These are phyloP conservation scores for Tuber aestivum DNA, from an alignment of 495 filamentous ascomycete genomes.

Conservation along the genomic window DNA sequence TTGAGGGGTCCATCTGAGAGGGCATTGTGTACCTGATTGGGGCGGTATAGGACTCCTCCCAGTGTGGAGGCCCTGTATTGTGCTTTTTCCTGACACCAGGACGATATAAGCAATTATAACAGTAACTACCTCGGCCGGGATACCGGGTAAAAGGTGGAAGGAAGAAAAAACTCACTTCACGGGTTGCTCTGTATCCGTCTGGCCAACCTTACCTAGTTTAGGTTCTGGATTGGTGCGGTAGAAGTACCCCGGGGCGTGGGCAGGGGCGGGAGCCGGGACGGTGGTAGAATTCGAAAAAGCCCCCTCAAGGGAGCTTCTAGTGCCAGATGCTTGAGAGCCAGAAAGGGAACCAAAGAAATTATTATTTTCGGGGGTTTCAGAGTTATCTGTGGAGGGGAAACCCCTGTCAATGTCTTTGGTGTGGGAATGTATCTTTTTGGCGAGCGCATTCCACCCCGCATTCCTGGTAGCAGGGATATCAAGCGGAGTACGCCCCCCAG, in stretches of 20 bases:
- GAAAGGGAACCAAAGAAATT: background rate
- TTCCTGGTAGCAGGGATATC: background rate
- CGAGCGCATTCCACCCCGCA: background rate
- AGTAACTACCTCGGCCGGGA: background rate
- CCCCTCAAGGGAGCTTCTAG: background rate
- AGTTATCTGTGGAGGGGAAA: background rate
- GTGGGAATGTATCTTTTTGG: background rate
- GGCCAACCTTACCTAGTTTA: rapidly evolving
- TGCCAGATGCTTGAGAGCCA: background rate
- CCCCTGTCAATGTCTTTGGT: background rate
- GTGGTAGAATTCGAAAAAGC: background rate
- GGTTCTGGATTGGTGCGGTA: background rate
- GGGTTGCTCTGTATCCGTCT: background rate
- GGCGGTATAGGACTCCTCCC: too few relatives aligned
- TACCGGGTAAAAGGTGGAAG: background rate
- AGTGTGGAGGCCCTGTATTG: too few relatives aligned
- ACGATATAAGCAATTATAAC: background rate
- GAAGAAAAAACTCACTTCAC: background rate
- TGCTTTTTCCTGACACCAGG: background rate
- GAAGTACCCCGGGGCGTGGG: too few relatives aligned
- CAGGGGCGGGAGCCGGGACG: background rate
- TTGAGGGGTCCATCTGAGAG: too few relatives aligned
- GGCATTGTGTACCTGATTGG: too few relatives aligned
- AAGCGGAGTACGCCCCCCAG: background rate
- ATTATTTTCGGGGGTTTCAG: background rate